These are phyloP conservation scores for Globisporangium spiculum DNA, from an alignment of 352 stramenopile species.

Conservation along the genomic window DNA sequence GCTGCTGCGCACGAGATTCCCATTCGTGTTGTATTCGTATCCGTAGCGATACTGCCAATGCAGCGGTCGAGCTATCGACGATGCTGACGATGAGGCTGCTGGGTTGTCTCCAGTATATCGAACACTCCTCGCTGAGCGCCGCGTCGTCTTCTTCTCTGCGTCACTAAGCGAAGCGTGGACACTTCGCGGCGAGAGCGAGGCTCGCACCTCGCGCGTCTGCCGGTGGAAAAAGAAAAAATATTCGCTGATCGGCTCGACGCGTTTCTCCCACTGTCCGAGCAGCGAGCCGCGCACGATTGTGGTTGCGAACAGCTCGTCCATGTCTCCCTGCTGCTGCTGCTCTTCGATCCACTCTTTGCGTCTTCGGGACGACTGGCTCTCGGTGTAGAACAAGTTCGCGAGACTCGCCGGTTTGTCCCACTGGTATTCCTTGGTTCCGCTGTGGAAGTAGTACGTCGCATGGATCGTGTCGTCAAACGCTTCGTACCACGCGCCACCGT, in stretches of 20 bases:
- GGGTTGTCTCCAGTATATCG: neutral
- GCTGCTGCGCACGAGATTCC: conserved; percentile 30
- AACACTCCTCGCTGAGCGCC: conserved; percentile 28
- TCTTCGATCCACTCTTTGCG: conserved; percentile 48
- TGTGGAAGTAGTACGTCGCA: conserved; percentile 76
- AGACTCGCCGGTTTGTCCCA: conserved; percentile 56
- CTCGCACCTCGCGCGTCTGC: conserved; percentile 36
- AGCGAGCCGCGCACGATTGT: conserved; percentile 27
- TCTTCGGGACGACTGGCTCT: conserved; percentile 39
- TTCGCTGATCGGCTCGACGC: conserved; percentile 59
- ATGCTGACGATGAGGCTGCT: neutral
- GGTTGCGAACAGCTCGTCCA: conserved; percentile 28
- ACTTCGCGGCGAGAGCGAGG: conserved; percentile 56
- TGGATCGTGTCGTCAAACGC: conserved; percentile 69
- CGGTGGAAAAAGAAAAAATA: conserved; percentile 70
- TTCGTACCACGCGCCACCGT: conserved; percentile 55
- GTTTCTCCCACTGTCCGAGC: conserved; percentile 63
- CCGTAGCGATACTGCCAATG: conserved; percentile 79
- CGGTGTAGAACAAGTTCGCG: conserved; percentile 33
- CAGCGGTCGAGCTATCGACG: conserved; percentile 30
- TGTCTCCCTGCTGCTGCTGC: conserved; percentile 25
- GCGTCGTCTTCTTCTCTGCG: conserved; percentile 20
- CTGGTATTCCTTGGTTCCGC: conserved; percentile 64
- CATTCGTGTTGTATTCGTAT: conserved; percentile 50
- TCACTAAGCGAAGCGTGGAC: conserved; percentile 39